Conservation (phyloP, 495 filamentous ascomycete genomes). For the Xylaria grammica region DNA sequence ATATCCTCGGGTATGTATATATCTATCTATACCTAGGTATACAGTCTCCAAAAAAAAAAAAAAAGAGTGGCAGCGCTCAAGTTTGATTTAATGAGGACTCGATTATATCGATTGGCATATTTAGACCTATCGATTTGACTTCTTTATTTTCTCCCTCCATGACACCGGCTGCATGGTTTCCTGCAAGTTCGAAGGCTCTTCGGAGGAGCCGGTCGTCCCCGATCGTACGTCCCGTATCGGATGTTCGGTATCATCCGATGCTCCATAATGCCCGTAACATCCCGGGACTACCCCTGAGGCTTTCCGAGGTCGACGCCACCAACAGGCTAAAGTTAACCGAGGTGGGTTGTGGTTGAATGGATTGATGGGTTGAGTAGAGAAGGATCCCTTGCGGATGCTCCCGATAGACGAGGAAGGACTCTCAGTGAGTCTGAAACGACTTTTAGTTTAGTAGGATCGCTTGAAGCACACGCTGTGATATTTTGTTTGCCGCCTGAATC, state of each 20-base stretch:
- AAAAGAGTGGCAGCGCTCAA: too few relatives aligned
- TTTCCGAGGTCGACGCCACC: slow-evolving; percentile 8
- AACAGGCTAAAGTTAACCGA: slow-evolving; percentile 1
- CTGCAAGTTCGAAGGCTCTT: not conserved
- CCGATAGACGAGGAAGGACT: not conserved
- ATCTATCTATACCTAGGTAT: too few relatives aligned
- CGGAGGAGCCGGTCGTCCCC: slow-evolving; percentile 8
- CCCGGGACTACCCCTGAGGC: slow-evolving; percentile 1
- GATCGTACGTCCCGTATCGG: slow-evolving; percentile 11
- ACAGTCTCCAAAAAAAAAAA: too few relatives aligned
- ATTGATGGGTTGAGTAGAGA: slow-evolving; percentile 6
- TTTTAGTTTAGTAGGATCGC: not conserved
- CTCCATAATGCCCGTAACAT: slow-evolving; percentile 6
- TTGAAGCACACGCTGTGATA: not conserved
- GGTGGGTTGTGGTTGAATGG: not conserved
- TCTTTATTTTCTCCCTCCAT: not conserved
- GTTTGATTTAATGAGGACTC: too few relatives aligned
- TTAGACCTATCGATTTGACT: not conserved
- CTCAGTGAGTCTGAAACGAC: not conserved
- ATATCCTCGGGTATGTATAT: too few relatives aligned
- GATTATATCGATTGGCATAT: slow-evolving; percentile 1
- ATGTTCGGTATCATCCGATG: slow-evolving; percentile 18
- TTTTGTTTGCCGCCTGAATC: slow-evolving; percentile 5
- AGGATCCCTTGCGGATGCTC: not conserved
- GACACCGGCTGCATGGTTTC: not conserved